Base-by-base conservation (phyloP, 805 yeast genomes). In the Candida saitoana region DNA sequence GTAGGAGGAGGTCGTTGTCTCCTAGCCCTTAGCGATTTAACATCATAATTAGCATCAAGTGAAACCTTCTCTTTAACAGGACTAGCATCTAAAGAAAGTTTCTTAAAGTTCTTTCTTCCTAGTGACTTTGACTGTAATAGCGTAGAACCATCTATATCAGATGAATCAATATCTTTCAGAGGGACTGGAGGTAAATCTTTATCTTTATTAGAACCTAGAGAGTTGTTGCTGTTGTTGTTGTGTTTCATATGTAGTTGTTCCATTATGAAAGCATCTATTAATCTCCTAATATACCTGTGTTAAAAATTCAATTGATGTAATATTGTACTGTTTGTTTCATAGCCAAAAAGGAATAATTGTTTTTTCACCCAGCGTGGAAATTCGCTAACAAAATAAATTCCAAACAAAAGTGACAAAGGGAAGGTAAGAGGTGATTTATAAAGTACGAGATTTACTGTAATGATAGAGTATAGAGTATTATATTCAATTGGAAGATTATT, bases 161-260 rank as follows among this genome's bases (percentile, higher is more conserved):
- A 11, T 3, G 30, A 20, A 45, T 38, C 33, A 42, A 35, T 9
- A 43, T 30, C n/a, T 29, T 29, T 29, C 7, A 45, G 37, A 5
- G 73, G 73, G 12, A 66, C 58, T 14, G 71, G 71, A 17, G 73
- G 73, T 30, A 68, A 53, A 9, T 63, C 58, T 43, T 67, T 68
- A 29, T 63, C 69, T 39, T 50, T 54, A 18, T 48, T 53, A 22
- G 59, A 55, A 11, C 52, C 54, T 20, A 56, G 38, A 5, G 62
- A 57, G 12, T 53, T 41, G 48, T 45, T 50, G 20, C 61, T 51
- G 39, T 42, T 46, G 42, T 56, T 52, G 3, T n/a, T 30, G 11
- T 36, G 31, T 8, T 14, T 36, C 31, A 24, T 36, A 39, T 46
- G 46, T 29, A 47, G 40, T 17, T 40, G 49, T 49, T 46, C 47